phyloP scores from a whole-genome alignment of 345 rosid species.

The Theobroma cacao region DNA sequence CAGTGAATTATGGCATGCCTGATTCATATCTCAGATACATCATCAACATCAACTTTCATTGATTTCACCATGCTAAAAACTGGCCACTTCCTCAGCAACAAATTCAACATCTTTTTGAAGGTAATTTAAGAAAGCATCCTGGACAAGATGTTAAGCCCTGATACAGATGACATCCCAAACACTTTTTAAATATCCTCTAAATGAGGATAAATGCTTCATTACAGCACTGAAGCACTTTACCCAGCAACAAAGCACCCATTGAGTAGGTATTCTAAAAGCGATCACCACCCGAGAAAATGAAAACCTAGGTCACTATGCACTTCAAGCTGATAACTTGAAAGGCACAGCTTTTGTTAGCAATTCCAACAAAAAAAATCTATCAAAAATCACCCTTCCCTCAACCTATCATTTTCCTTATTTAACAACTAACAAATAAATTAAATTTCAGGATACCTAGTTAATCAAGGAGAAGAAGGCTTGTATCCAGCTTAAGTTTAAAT shows the following conservation, averaged over 20 bases:
- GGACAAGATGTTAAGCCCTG: neutral
- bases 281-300: neutral
- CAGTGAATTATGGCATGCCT: neutral
- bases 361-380: neutral
- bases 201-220: neutral
- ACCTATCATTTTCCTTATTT: neutral
- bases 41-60: neutral
- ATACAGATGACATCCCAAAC: neutral
- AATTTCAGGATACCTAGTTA: neutral
- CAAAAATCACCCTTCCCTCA: neutral
- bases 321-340: neutral
- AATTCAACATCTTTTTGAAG: neutral
- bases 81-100: neutral
- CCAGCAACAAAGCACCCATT: neutral
- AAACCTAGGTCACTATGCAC: neutral
- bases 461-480: neutral
- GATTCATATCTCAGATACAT: neutral
- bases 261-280: neutral
- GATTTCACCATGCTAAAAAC: neutral
- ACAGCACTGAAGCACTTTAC: neutral
- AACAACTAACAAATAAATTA: neutral
- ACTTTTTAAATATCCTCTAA: neutral
- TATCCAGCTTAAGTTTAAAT: neutral
- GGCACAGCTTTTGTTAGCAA: neutral
- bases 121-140: neutral